These are phyloP conservation scores for Trichoderma orchidacearum DNA, from an alignment of 495 filamentous ascomycete species.

Conservation along the genomic window DNA sequence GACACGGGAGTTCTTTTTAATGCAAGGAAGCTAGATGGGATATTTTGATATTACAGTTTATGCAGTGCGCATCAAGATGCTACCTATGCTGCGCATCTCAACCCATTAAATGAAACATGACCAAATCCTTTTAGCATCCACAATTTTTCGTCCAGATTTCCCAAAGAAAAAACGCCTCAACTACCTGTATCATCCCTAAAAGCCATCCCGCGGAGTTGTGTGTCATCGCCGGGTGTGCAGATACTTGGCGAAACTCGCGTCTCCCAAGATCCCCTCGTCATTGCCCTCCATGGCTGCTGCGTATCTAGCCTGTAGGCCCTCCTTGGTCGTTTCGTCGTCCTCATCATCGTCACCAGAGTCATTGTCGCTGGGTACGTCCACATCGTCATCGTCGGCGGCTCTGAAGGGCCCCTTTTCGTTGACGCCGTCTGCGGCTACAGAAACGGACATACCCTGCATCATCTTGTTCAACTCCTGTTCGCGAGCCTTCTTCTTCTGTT, in stretches of 20 bases:
- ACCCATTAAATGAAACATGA: background rate
- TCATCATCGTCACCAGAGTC: slow-evolving; percentile 27
- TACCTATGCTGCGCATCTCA: background rate
- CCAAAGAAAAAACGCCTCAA: slow-evolving; percentile 3
- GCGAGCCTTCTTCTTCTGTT: slow-evolving; percentile 50
- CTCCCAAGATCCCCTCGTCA: slow-evolving; percentile 30
- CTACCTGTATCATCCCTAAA: background rate
- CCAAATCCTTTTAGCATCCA: background rate
- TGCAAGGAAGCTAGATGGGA: background rate
- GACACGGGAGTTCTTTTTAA: background rate
- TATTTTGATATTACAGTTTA: background rate
- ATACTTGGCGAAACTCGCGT: slow-evolving; percentile 48
- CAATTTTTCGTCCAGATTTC: slow-evolving; percentile 18
- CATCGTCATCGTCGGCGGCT: slow-evolving; percentile 19
- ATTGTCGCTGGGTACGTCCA: slow-evolving; percentile 40
- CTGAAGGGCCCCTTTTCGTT: slow-evolving; percentile 1
- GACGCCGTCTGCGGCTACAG: slow-evolving; percentile 33
- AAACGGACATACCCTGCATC: slow-evolving; percentile 89
- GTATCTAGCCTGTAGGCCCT: slow-evolving; percentile 49
- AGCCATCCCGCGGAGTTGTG: background rate
- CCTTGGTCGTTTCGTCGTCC: slow-evolving; percentile 36
- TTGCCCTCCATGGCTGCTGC: slow-evolving; percentile 38
- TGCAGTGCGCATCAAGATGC: background rate
- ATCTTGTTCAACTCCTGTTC: slow-evolving; percentile 77
- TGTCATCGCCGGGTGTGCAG: slow-evolving; percentile 23